These are phyloP conservation scores for Hypoxylon lenormandii DNA, from an alignment of 495 filamentous ascomycete genomes.

Conservation along the genomic window DNA sequence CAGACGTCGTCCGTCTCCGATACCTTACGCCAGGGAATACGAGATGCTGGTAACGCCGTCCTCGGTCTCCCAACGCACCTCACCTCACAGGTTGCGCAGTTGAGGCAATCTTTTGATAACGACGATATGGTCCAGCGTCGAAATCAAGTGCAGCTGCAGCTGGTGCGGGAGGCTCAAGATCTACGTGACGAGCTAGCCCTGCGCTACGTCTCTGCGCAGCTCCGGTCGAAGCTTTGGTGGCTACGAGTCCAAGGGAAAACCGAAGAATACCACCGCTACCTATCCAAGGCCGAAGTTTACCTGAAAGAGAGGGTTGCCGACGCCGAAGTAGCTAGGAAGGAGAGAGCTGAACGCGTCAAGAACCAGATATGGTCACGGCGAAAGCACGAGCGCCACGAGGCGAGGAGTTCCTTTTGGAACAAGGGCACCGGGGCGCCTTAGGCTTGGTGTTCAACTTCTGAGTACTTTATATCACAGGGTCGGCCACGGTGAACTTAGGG, in stretches of 20 bases:
- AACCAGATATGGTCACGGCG: slow-evolving; percentile 40
- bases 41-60: slow-evolving; percentile 44
- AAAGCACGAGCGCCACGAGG: slow-evolving; percentile 33
- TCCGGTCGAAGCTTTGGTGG: slow-evolving; percentile 63
- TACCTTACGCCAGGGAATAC: slow-evolving; percentile 43
- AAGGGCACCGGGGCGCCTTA: slow-evolving; percentile 28
- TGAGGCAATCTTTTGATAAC: slow-evolving; percentile 42
- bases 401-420: slow-evolving; percentile 45
- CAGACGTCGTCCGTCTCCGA: slow-evolving; percentile 50
- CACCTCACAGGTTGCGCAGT: slow-evolving; percentile 39
- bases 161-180: slow-evolving; percentile 42
- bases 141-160: slow-evolving; percentile 35
- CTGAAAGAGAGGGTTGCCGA: slow-evolving; percentile 50
- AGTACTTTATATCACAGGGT: slow-evolving; percentile 45
- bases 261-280: slow-evolving; percentile 57
- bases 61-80: slow-evolving; percentile 34
- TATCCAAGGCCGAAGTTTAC: slow-evolving; percentile 54
- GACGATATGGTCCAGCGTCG: slow-evolving; percentile 38
- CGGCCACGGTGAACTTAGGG: slow-evolving; percentile 36
- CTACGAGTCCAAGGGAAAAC: slow-evolving; percentile 56
- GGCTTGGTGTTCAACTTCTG: slow-evolving; percentile 21
- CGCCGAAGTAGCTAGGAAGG: slow-evolving; percentile 31
- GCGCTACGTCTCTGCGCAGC: slow-evolving; percentile 57
- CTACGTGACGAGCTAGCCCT: slow-evolving; percentile 51
- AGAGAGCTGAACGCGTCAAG: slow-evolving; percentile 44